Conservation (phyloP, 768 basidiomycete genomes). For the Leccinum olivaceopallidum region DNA sequence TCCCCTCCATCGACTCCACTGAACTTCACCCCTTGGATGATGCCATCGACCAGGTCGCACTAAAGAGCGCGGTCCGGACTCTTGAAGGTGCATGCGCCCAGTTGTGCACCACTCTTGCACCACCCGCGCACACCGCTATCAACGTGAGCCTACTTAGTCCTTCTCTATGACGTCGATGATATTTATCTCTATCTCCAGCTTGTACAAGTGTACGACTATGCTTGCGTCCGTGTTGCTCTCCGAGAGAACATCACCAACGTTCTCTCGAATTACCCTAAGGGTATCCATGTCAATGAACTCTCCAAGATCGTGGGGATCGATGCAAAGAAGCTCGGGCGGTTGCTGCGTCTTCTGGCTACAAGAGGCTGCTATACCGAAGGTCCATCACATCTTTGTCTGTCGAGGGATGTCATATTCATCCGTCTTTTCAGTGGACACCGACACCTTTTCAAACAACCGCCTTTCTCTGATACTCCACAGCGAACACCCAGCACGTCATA, state of each 20-base stretch:
- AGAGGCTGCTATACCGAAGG: conserved; percentile 36
- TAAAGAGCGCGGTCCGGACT: conserved; percentile 28
- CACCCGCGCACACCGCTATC: conserved; percentile 32
- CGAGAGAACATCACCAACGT: conserved; percentile 32
- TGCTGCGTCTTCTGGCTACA: conserved; percentile 32
- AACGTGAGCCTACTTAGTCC: conserved; percentile 26
- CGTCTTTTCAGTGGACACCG: conserved; percentile 23
- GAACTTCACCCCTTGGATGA: conserved; percentile 37
- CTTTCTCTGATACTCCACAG: conserved; percentile 32
- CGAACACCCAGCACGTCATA: conserved; percentile 23
- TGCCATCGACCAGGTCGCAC: conserved; percentile 20
- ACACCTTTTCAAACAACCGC: conserved; percentile 37
- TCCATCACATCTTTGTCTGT: conserved; percentile 9
- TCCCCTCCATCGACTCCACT: conserved; percentile 38
- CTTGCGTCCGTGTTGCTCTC: conserved; percentile 30
- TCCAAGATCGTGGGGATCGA: conserved; percentile 24
- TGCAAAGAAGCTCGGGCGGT: conserved; percentile 29
- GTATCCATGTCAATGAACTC: conserved; percentile 33
- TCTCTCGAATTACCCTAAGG: conserved; percentile 28
- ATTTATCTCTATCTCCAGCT: conserved; percentile 11
- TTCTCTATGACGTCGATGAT: neutral
- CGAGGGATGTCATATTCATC: neutral
- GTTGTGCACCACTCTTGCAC: conserved; percentile 36
- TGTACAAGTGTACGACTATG: conserved; percentile 29
- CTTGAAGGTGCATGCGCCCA: conserved; percentile 40